Evolutionary conservation across 116 monocot genomes (phyloP).

Genomic region (Thalassia testudinum): DNA sequence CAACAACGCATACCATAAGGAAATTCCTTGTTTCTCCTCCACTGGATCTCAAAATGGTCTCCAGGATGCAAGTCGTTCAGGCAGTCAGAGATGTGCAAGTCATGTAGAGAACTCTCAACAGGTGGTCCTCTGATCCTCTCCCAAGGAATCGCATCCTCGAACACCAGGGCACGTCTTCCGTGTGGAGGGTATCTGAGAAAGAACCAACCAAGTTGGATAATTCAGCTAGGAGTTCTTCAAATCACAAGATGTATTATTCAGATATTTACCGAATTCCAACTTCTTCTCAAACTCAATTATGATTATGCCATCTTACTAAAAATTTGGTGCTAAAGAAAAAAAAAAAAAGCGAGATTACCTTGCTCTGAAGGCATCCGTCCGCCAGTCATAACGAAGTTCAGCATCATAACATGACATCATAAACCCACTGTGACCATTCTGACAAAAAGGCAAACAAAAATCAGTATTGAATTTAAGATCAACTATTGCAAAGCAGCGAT

Average conservation of each 20-base stretch:
- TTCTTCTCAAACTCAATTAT: not conserved
- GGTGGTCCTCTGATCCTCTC: constrained; percentile 33
- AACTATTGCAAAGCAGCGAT: too few species aligned
- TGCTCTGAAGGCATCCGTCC: constrained; percentile 53
- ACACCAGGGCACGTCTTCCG: constrained; percentile 12
- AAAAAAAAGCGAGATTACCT: constrained; percentile 25
- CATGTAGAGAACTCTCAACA: constrained; percentile 17
- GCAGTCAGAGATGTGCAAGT: constrained; percentile 29
- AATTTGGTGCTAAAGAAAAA: not conserved
- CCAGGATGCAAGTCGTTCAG: constrained; percentile 27
- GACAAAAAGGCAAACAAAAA: constrained; percentile 8
- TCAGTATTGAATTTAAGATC: too few species aligned
- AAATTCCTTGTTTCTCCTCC: constrained; percentile 47
- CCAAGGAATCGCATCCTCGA: constrained; percentile 21
- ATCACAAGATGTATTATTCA: not conserved
- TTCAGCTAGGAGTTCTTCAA: not conserved
- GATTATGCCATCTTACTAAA: not conserved
- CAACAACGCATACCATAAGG: constrained; percentile 23
- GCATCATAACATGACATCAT: constrained; percentile 86
- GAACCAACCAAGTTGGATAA: not conserved
- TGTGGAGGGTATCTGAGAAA: constrained; percentile 19
- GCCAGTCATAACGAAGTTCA: constrained; percentile 47
- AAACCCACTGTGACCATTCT: constrained; percentile 75
- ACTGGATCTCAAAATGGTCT: constrained; percentile 39
- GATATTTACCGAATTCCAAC: not conserved